Evolutionary conservation across 2,329 filamentous ascomycete genomes (phyloP).

Genomic region (Tympanopsis confertula): DNA sequence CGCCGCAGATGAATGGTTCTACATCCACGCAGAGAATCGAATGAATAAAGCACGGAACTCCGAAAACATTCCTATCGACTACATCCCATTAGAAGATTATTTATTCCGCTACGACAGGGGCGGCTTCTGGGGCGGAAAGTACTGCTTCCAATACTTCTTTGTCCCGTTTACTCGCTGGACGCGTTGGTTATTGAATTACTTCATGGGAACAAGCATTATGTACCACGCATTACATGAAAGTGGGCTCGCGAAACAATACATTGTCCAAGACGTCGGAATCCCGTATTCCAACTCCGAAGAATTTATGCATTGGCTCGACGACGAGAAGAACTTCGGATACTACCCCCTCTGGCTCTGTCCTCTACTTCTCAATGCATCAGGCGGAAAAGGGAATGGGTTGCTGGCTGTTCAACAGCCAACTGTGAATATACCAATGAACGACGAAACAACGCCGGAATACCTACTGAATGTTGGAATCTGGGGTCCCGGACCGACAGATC

Average conservation of each 20-base stretch:
- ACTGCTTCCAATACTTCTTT: constrained; percentile 52
- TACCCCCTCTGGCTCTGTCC: constrained; percentile 48
- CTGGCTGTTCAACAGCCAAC: too few species aligned
- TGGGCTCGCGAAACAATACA: constrained; percentile 44
- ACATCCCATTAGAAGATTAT: constrained; percentile 52
- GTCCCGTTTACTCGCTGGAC: constrained; percentile 55
- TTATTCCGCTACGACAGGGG: constrained; percentile 63
- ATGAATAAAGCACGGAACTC: constrained; percentile 9
- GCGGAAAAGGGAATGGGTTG: too few species aligned
- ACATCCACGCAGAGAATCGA: constrained; percentile 47
- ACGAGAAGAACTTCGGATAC: constrained; percentile 22
- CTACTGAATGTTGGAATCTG: constrained; percentile 54
- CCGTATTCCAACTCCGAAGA: constrained; percentile 27
- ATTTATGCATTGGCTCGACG: constrained; percentile 36
- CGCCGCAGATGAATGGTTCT: constrained; percentile 60
- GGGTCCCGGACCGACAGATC: constrained; percentile 31
- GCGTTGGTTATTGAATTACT: constrained; percentile 45
- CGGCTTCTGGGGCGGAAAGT: constrained; percentile 54
- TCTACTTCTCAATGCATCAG: constrained; percentile 11
- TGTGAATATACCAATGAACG: too few species aligned
- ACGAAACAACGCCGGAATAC: constrained; percentile 28
- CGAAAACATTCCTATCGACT: constrained; percentile 27
- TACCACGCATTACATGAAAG: constrained; percentile 55
- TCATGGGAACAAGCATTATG: constrained; percentile 52
- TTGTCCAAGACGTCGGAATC: constrained; percentile 53